Conservation (phyloP, 129 eudicot species). For the Escallonia herrerae region DNA sequence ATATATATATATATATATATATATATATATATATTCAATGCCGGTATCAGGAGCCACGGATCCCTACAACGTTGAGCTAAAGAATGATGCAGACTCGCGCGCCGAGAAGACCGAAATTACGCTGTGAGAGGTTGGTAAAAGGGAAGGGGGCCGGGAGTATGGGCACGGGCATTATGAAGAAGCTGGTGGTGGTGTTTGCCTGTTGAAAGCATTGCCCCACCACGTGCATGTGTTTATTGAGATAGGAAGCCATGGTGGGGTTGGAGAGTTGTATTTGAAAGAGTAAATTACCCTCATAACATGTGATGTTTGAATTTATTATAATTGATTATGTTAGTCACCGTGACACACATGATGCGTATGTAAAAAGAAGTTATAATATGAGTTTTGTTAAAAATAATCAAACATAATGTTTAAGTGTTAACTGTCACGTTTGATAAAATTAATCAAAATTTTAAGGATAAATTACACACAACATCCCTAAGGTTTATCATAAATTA, state of each 20-base stretch:
- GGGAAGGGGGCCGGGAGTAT: neutral
- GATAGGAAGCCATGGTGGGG: conserved; percentile 5
- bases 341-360: too few species aligned
- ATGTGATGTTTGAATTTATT: too few species aligned
- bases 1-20: too few species aligned
- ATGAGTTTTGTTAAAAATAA: too few species aligned
- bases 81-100: neutral
- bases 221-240: conserved; percentile 15
- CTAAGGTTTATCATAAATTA: too few species aligned
- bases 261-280: neutral
- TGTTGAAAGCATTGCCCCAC: conserved; percentile 13
- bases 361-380: too few species aligned
- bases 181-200: conserved; percentile 7
- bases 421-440: too few species aligned
- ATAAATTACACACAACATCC: too few species aligned
- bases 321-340: too few species aligned
- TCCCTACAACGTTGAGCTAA: neutral
- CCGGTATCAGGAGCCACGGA: neutral
- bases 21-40: too few species aligned
- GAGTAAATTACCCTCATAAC: too few species aligned
- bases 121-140: neutral
- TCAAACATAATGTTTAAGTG: too few species aligned
- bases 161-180: conserved; percentile 3
- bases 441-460: neutral
- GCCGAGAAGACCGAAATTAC: neutral